phyloP scores from a whole-genome alignment of 176 grass and related monocot species.

The Avena sativa region DNA sequence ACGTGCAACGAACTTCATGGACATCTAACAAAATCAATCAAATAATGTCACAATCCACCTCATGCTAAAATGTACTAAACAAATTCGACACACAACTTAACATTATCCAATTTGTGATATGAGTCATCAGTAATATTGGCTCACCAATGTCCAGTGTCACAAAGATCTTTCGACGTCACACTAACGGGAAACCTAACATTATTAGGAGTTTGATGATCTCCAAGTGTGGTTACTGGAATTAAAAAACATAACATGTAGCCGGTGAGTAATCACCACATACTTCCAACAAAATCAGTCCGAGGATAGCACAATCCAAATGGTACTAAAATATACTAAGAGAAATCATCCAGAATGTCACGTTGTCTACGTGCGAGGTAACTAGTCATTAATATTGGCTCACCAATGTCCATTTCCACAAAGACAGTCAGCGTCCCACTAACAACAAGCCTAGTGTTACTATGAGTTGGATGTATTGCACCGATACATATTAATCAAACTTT shows the following conservation, averaged over 20 bases:
- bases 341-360: too few relatives aligned
- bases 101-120: neutral
- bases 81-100: neutral
- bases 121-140: neutral
- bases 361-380: neutral
- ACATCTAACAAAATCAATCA: neutral
- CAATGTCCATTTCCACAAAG: neutral
- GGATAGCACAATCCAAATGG: neutral
- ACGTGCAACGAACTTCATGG: neutral
- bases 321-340: neutral
- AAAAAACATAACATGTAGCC: neutral
- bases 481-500: neutral
- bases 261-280: neutral
- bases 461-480: too few relatives aligned
- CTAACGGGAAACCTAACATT: too few relatives aligned
- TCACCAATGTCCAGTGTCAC: neutral
- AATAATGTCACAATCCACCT: neutral
- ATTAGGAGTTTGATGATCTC: too few relatives aligned
- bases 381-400: neutral
- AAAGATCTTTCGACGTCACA: neutral
- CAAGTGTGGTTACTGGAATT: too few relatives aligned
- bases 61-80: neutral
- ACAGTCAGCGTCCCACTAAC: too few relatives aligned
- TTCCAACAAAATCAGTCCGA: neutral
- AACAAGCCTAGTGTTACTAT: neutral